Percentiles rank a stretch among this genome's conserved stretches.
Evolutionary conservation across 768 basidiomycete species (phyloP).

Genomic region (Paxillus ammoniavirescens): DNA sequence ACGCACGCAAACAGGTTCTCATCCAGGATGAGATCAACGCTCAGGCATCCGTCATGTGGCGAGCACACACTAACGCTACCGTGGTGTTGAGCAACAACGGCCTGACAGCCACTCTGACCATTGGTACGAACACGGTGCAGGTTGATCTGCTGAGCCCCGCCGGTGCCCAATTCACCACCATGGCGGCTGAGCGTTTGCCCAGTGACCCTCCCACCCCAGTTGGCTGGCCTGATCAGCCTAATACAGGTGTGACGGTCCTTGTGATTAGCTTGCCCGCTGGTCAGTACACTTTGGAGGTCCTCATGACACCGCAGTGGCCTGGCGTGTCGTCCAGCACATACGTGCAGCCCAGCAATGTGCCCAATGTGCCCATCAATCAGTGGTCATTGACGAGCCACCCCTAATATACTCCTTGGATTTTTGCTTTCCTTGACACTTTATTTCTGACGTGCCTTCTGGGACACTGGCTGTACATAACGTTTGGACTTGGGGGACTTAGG

Average conservation of each 20-base stretch:
- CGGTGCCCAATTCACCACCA: constrained; percentile 63
- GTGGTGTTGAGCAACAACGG: constrained; percentile 50
- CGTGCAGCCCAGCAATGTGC: constrained; percentile 63
- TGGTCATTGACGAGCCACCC: constrained; percentile 83
- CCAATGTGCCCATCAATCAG: constrained; percentile 62
- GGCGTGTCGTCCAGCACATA: constrained; percentile 64
- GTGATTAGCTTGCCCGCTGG: constrained; percentile 65
- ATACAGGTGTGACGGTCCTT: constrained; percentile 79
- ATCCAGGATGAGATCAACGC: constrained; percentile 88
- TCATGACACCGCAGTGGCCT: constrained; percentile 94
- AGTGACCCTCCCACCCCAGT: constrained; percentile 66
- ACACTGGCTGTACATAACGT: not conserved
- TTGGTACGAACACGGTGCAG: constrained; percentile 66
- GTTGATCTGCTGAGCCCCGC: constrained; percentile 63
- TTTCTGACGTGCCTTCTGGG: not conserved
- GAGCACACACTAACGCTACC: constrained; percentile 96
- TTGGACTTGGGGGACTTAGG: not conserved
- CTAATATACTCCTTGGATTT: constrained; percentile 11
- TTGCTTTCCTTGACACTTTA: not conserved
- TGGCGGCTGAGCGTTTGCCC: constrained; percentile 51
- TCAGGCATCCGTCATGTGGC: constrained; percentile 69
- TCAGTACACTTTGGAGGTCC: constrained; percentile 73
- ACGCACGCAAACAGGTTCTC: constrained; percentile 83
- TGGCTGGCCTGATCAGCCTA: constrained; percentile 61
- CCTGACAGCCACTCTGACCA: constrained; percentile 69